phyloP scores from a whole-genome alignment of 352 stramenopile species.

The Globisporangium nunn region DNA sequence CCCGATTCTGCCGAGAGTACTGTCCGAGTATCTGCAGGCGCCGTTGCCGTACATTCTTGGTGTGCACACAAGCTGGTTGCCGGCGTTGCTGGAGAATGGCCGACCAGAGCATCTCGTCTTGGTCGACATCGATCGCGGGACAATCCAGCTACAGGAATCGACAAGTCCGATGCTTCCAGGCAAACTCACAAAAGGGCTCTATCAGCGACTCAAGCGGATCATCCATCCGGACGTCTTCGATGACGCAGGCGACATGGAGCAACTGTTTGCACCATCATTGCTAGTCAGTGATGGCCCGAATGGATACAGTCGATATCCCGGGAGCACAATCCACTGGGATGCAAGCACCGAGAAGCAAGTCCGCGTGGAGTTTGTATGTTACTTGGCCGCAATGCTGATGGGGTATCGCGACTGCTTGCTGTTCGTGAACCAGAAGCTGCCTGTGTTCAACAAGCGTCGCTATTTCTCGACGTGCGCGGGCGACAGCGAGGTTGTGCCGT shows the following conservation, averaged over 20 bases:
- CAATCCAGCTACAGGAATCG: slow-evolving; percentile 48
- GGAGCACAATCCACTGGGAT: slow-evolving; percentile 16
- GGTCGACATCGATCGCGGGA: slow-evolving; percentile 68
- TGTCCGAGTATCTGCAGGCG: slow-evolving; percentile 81
- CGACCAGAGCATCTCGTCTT: slow-evolving; percentile 78
- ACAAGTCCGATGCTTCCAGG: slow-evolving; percentile 48
- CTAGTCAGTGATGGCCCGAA: background rate
- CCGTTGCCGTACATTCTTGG: slow-evolving; percentile 79
- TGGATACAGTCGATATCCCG: too few relatives aligned
- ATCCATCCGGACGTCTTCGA: slow-evolving; percentile 32
- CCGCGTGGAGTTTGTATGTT: slow-evolving; percentile 72
- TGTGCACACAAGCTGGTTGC: slow-evolving; percentile 67
- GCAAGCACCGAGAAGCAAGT: slow-evolving; percentile 51
- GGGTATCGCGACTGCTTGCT: slow-evolving; percentile 84
- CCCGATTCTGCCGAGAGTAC: slow-evolving; percentile 66
- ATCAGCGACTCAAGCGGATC: slow-evolving; percentile 43
- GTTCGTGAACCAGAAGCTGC: slow-evolving; percentile 80
- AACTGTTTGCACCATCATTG: background rate
- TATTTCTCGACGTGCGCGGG: slow-evolving; percentile 56
- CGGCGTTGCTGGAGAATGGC: slow-evolving; percentile 51
- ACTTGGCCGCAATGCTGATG: slow-evolving; percentile 51
- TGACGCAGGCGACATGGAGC: slow-evolving; percentile 2
- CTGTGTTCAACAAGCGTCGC: slow-evolving; percentile 83
- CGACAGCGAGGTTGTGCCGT: slow-evolving; percentile 57
- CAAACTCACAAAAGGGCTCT: slow-evolving; percentile 37